Evolutionary conservation across 805 yeast species (phyloP), one percentile per base, ranked within the genome.

Genomic region (Candida tallmaniae): DNA sequence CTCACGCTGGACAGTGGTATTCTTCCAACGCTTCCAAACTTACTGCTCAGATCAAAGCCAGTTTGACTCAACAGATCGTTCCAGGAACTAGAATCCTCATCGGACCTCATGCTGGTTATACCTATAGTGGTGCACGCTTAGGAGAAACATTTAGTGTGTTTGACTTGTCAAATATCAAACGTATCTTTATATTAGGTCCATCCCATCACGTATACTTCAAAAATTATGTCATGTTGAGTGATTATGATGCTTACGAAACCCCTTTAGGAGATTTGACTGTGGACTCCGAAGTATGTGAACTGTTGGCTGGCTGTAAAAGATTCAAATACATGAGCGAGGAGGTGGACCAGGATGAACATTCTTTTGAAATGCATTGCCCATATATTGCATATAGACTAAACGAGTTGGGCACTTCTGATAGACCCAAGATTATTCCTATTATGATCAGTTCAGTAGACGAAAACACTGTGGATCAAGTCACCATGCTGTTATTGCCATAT

Each of bases 1-100:
- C 94, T 2, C 97, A 90, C 56, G 81, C 96, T 3, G 97, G 97
- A 2, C 58, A 88, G 2, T 90, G 98, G 98, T 90, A 93, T 55
- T 47, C 77, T 2, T 65, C 65, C 10, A 67, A 69, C 29, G 45
- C 68, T 0, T 27, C 48, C 2, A 52, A 50, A 14, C 65, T 90
- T 10, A 53, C 63, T 2, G 38, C 51, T 6, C 84, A 84, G 43
- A 38, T 90, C 12, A 7, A 29, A 19, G 19, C 32, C 3, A 49
- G 51, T 1, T 44, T 43, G 8, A 72, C 72, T 1, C 27, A 31
- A 11, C 25, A 22, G 12, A 20, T 24, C 14, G 46, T 63, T 3
- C 35, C 46, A 3, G 68, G 68, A 2, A 70, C 74, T 3, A 47
- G 71, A 10, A 49, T 71, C 7, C 49, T 70, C 5, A 47, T 66